A percentile compares a stretch with the other conserved stretches of the same genome.
Evolutionary conservation across 2,329 filamentous ascomycete species (phyloP).

Genomic region (Phyllosticta ampelicida): DNA sequence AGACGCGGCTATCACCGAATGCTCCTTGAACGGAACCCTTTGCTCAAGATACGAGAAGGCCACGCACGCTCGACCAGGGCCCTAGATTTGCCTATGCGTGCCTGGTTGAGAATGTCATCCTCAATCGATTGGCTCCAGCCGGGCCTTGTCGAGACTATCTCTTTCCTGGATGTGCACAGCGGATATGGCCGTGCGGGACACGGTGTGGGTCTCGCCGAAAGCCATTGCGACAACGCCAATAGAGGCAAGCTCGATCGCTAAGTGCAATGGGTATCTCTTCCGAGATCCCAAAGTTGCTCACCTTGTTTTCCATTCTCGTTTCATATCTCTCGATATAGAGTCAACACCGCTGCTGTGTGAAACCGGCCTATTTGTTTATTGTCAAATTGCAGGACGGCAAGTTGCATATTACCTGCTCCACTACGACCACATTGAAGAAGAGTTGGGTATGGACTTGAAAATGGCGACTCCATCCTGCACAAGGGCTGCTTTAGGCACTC

Average conservation of each 20-base stretch:
- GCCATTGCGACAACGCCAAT: neutral
- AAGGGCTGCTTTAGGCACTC: neutral
- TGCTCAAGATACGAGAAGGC: neutral
- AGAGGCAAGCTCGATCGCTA: neutral
- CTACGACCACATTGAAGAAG: neutral
- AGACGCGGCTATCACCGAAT: neutral
- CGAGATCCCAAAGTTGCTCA: neutral
- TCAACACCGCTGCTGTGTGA: neutral
- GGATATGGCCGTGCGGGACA: neutral
- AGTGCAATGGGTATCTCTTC: neutral
- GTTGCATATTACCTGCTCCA: neutral
- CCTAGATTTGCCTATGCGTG: neutral
- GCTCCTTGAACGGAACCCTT: neutral
- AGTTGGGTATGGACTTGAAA: neutral
- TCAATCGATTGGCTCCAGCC: neutral
- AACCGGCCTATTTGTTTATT: neutral
- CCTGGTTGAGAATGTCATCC: neutral
- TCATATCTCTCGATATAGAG: neutral
- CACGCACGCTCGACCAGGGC: neutral
- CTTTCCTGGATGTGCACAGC: neutral
- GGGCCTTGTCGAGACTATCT: neutral
- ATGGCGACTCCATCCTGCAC: neutral
- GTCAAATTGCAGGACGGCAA: neutral
- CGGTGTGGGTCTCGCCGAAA: neutral
- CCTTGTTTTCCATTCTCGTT: neutral